Conservation (phyloP, 495 filamentous ascomycete genomes). For the Hypoxylon crocopeplum region DNA sequence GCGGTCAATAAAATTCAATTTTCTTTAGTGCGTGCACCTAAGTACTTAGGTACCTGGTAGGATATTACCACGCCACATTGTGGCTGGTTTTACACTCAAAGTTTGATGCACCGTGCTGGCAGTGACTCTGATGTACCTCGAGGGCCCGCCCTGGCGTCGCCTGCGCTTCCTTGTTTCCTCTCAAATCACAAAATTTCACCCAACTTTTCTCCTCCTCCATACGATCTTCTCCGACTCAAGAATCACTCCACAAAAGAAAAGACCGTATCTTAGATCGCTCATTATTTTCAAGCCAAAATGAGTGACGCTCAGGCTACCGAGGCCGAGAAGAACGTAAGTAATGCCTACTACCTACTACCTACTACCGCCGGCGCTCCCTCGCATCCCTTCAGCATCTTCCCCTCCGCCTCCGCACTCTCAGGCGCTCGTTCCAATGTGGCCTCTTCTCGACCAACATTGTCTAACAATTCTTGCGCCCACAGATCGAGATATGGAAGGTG, state of each 20-base stretch:
- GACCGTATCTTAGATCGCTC: constrained; percentile 33
- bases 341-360: neutral
- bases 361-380: neutral
- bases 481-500: constrained; percentile 82
- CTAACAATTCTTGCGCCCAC: constrained; percentile 11
- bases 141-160: constrained; percentile 28
- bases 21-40: neutral
- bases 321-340: constrained; percentile 92
- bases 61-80: too few relatives aligned
- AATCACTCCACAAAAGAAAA: constrained; percentile 18
- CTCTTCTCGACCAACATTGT: constrained; percentile 23
- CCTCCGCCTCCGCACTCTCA: constrained; percentile 8
- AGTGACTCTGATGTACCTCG: constrained; percentile 1
- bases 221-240: constrained; percentile 26
- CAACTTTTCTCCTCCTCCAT: constrained; percentile 20
- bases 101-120: too few relatives aligned
- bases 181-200: constrained; percentile 30
- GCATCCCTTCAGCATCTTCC: constrained; percentile 9
- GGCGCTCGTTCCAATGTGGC: constrained; percentile 1
- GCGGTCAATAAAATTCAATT: constrained; percentile 26
- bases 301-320: constrained; percentile 88
- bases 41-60: neutral
- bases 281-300: constrained; percentile 68
- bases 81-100: too few relatives aligned
- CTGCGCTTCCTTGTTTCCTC: constrained; percentile 32